Evolutionary conservation across 2,329 filamentous ascomycete genomes (phyloP).

Genomic region (Phyllosticta citrichinensis): DNA sequence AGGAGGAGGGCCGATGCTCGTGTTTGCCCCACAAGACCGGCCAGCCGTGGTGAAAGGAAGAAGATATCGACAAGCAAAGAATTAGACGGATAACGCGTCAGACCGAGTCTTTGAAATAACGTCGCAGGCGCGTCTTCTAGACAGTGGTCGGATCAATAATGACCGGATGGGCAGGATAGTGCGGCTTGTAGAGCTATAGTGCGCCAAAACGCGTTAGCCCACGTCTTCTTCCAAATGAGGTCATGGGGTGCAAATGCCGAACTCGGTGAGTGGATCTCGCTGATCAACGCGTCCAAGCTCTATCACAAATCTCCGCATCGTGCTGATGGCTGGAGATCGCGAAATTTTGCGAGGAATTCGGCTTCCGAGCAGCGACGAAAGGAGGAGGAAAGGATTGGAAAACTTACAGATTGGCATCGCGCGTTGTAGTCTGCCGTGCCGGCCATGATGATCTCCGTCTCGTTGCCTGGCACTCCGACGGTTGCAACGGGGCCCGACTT

Average conservation of each 20-base stretch:
- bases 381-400: neutral
- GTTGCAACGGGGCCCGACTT: constrained; percentile 22
- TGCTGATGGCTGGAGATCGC: neutral
- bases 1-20: neutral
- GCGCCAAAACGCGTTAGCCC: neutral
- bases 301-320: neutral
- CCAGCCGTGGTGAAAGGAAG: neutral
- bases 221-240: neutral
- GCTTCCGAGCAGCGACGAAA: neutral
- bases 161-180: constrained; percentile 17
- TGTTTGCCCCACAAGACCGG: neutral
- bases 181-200: constrained; percentile 16
- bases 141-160: constrained; percentile 11
- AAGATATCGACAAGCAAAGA: neutral
- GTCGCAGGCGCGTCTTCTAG: neutral
- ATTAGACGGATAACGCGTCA: neutral
- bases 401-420: constrained; percentile 24
- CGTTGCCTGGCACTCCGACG: constrained; percentile 27
- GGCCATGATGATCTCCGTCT: constrained; percentile 20
- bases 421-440: constrained; percentile 24
- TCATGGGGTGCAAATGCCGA: neutral
- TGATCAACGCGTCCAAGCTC: neutral
- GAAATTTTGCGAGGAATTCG: neutral
- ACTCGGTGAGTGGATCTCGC: neutral
- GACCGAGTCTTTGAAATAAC: neutral